Conservation (phyloP, 1,139 yeast species). For the Candida glucosophila region DNA sequence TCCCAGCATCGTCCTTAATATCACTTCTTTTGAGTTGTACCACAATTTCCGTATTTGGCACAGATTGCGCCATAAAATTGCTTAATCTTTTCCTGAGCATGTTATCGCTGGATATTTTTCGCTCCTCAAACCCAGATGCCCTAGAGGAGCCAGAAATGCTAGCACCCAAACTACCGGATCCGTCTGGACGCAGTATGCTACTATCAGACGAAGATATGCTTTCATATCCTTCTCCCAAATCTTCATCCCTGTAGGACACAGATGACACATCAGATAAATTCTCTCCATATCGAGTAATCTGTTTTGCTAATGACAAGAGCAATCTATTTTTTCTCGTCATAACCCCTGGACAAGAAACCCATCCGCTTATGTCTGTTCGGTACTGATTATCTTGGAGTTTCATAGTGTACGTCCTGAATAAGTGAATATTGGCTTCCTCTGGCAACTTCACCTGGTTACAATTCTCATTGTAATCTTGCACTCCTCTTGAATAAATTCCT, state of each 20-base stretch:
- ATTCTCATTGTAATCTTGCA: conserved; percentile 21
- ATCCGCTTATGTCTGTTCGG: conserved; percentile 64
- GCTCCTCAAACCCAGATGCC: too few species aligned
- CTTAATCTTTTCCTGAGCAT: conserved; percentile 47
- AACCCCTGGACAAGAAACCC: conserved; percentile 63
- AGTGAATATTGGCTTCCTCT: conserved; percentile 28
- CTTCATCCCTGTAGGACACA: conserved; percentile 22
- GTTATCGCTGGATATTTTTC: conserved; percentile 17
- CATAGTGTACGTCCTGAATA: conserved; percentile 61
- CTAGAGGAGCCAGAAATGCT: conserved; percentile 10
- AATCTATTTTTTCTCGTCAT: conserved; percentile 65
- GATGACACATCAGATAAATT: conserved; percentile 12
- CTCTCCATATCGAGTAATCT: conserved; percentile 43
- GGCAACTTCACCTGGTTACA: conserved; percentile 27
- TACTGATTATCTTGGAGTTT: conserved; percentile 20
- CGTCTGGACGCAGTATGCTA: too few species aligned
- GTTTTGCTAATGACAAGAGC: conserved; percentile 60
- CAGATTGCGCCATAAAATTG: conserved; percentile 50
- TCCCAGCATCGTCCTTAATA: conserved; percentile 4
- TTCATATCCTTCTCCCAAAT: not conserved
- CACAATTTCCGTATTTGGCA: conserved; percentile 45
- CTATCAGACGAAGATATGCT: conserved; percentile 9
- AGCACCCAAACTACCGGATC: too few species aligned
- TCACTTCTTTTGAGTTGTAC: conserved; percentile 12
- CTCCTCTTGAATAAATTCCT: conserved; percentile 29